Evolutionary conservation across 2,329 filamentous ascomycete genomes (phyloP).

Genomic region (Penicillium verrucosum): DNA sequence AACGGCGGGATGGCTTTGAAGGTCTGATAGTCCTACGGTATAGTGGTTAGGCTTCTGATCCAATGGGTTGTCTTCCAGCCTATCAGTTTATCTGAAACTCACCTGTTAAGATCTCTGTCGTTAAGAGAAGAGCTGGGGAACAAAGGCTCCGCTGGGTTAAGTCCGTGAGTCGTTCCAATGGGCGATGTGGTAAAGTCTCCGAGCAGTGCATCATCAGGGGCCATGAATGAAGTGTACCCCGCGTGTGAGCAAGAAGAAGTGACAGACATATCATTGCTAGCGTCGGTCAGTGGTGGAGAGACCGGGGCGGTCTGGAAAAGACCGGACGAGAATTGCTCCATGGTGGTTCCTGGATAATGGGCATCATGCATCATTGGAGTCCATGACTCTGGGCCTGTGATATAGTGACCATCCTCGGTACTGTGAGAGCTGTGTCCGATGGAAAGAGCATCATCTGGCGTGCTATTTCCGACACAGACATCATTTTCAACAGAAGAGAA

Average conservation of each 20-base stretch:
- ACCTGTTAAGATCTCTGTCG: constrained; percentile 44
- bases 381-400: constrained; percentile 34
- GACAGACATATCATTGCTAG: constrained; percentile 41
- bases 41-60: constrained; percentile 10
- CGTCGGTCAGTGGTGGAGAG: constrained; percentile 43
- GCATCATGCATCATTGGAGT: constrained; percentile 36
- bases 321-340: constrained; percentile 36
- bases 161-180: constrained; percentile 31
- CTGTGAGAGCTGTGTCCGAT: constrained; percentile 37
- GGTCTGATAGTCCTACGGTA: constrained; percentile 39
- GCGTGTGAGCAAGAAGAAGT: constrained; percentile 41
- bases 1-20: constrained; percentile 39
- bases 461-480: constrained; percentile 34
- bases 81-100: constrained; percentile 17
- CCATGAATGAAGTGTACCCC: constrained; percentile 38
- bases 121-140: constrained; percentile 41
- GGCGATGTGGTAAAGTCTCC: constrained; percentile 37
- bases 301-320: constrained; percentile 40
- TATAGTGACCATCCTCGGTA: constrained; percentile 36
- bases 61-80: neutral
- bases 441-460: constrained; percentile 38
- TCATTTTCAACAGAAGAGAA: constrained; percentile 43
- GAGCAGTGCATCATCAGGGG: constrained; percentile 38
- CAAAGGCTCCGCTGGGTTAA: constrained; percentile 40
- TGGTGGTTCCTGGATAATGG: constrained; percentile 33